Evolutionary conservation across 1,139 yeast genomes (phyloP).

Genomic region (Sugiyamaella paludigena): DNA sequence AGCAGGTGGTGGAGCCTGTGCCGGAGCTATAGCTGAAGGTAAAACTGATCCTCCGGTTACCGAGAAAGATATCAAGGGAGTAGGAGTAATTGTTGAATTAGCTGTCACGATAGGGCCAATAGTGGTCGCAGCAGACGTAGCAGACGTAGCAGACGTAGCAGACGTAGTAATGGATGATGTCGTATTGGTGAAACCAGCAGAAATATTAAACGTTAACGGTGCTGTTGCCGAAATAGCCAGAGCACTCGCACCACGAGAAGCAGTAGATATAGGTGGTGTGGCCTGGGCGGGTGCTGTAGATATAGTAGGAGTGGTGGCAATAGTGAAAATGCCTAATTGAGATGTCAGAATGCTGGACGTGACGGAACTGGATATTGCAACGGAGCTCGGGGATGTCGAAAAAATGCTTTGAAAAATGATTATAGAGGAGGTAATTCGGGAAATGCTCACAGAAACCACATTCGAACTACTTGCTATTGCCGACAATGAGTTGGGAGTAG

Average conservation of each 20-base stretch:
- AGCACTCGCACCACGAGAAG: background rate
- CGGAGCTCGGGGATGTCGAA: background rate
- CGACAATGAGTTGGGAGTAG: no score
- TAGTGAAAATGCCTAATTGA: no score
- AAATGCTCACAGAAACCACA: no score
- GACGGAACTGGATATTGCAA: background rate
- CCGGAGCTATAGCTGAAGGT: background rate
- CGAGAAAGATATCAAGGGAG: background rate
- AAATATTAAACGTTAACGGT: background rate
- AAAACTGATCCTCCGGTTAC: no score
- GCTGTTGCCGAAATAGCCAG: background rate
- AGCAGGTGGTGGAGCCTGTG: conserved; percentile 2
- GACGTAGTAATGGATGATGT: background rate
- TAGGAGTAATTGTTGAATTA: background rate
- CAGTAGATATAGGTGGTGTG: background rate
- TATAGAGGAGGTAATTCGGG: no score
- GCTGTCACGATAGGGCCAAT: background rate
- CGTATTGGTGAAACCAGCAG: background rate
- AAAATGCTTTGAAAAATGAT: no score
- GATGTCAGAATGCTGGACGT: background rate
- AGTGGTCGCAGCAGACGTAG: background rate
- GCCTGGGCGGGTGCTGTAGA: no score
- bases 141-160: background rate
- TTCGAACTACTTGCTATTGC: no score
- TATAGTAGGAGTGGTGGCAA: no score